Evolutionary conservation across 352 stramenopile genomes (phyloP).

Genomic region (Albugo laibachii): DNA sequence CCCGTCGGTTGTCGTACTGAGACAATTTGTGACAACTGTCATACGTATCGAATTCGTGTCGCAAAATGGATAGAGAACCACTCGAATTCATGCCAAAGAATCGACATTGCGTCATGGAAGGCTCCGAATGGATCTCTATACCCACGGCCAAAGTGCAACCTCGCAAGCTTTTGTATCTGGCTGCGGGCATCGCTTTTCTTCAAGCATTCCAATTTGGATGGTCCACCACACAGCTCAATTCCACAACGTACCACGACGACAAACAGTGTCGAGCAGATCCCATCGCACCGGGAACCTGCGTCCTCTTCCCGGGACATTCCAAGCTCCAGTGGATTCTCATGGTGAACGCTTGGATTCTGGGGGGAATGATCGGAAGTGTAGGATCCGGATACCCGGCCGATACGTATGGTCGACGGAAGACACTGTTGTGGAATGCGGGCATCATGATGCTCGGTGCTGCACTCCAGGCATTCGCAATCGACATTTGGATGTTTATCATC

Average conservation of each 20-base stretch:
- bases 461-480: constrained; percentile 11
- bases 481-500: constrained; percentile 16
- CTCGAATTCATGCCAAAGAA: no score
- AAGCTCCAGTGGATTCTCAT: constrained; percentile 1
- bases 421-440: constrained; percentile 5
- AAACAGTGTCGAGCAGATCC: neutral
- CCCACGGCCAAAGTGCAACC: constrained; percentile 1
- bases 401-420: constrained; percentile 3
- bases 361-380: neutral
- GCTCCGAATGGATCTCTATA: neutral
- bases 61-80: no score
- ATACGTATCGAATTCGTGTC: no score
- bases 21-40: no score
- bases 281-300: constrained; percentile 1
- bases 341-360: constrained; percentile 1
- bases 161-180: constrained; percentile 19
- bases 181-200: constrained; percentile 5
- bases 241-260: neutral
- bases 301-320: constrained; percentile 2
- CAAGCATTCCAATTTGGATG: constrained; percentile 1
- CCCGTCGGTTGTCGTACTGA: neutral
- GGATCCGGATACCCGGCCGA: neutral
- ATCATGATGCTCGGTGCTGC: constrained; percentile 20
- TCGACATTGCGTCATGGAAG: no score
- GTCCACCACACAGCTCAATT: neutral